Evolutionary conservation across 2,329 filamentous ascomycete species (phyloP), one percentile per base, ranked within the genome.

Genomic region (Pyrenophora teres): DNA sequence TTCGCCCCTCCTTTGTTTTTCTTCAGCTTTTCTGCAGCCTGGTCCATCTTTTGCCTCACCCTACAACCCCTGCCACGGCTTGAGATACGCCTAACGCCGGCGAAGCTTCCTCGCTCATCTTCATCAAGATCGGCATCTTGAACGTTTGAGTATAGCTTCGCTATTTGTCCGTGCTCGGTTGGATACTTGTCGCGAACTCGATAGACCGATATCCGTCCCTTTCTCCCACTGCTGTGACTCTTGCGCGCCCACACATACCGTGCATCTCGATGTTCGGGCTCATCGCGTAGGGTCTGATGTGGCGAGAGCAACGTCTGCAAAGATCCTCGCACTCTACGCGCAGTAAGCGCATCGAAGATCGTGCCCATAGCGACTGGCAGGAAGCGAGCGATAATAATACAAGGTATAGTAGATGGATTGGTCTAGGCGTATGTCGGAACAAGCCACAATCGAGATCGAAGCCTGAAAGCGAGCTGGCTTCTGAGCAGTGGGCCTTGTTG

Each of bases 161-260:
- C 38, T 42, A 16, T 44, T 16, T n/a, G 27, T 12, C 43, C 39
- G 9, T 16, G 27, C 5, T 40, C 18, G 13, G 32, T 31, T 6
- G n/a, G 30, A 15, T 8, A 25, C 25, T 30, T 8, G n/a, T 32
- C 15, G 3, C 15, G 6, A 8, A 52, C 10, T 25, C 16, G 37
- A 21, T 45, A 55, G 32, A 55, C 31, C 15, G 27, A 44, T 3
- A 16, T 36, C 13, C 19, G 36, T 12, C 36, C 30, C 30, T 48
- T 48, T 16, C 40, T 40, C 18, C 23, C 43, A 13, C 40, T 52
- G 10, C 21, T 25, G 23, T 43, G 12, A 32, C 10, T 46, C 19
- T 41, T 45, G 30, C 36, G 36, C n/a, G 44, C 40, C 19, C 18
- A 52, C 10, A 30, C 43, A 19, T 38, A 47, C 45, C 13, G 31